These are phyloP conservation scores for Jatropha podagrica DNA, from an alignment of 441 rosid species.

Conservation along the genomic window DNA sequence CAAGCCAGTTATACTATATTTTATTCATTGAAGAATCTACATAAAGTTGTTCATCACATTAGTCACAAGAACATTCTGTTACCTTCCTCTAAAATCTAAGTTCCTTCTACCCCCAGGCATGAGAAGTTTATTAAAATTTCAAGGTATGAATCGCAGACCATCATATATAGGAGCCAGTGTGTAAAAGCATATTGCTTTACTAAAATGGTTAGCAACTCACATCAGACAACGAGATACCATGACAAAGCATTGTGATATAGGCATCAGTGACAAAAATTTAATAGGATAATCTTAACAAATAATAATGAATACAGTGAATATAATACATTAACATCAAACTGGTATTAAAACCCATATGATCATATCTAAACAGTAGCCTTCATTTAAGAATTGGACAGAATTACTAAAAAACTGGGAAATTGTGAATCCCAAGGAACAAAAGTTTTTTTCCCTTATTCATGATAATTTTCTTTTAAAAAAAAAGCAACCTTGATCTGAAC, in stretches of 20 bases:
- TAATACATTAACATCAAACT: background rate
- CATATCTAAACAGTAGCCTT: background rate
- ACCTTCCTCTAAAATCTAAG: background rate
- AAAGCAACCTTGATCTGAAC: conserved; percentile 9
- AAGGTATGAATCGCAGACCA: conserved; percentile 5
- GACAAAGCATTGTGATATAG: background rate
- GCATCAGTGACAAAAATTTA: background rate
- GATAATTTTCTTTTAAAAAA: background rate
- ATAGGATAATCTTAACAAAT: background rate
- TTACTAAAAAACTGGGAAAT: background rate
- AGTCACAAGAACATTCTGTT: background rate
- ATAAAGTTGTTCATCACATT: background rate
- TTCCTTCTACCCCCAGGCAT: background rate
- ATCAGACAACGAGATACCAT: conserved; percentile 5
- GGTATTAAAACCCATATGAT: conserved; percentile 2
- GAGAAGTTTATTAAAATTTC: background rate
- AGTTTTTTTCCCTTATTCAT: background rate
- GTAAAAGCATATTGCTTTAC: background rate
- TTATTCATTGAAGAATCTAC: background rate
- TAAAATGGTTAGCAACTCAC: conserved; percentile 4
- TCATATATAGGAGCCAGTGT: background rate
- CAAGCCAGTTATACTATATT: conserved; percentile 5
- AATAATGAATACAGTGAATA: background rate
- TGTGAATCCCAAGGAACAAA: background rate
- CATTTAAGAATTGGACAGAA: background rate